Evolutionary conservation across 371 early-diverging fungal species (phyloP), one percentile per base, ranked within the genome.

Genomic region (Caulochytrium protostelioides): DNA sequence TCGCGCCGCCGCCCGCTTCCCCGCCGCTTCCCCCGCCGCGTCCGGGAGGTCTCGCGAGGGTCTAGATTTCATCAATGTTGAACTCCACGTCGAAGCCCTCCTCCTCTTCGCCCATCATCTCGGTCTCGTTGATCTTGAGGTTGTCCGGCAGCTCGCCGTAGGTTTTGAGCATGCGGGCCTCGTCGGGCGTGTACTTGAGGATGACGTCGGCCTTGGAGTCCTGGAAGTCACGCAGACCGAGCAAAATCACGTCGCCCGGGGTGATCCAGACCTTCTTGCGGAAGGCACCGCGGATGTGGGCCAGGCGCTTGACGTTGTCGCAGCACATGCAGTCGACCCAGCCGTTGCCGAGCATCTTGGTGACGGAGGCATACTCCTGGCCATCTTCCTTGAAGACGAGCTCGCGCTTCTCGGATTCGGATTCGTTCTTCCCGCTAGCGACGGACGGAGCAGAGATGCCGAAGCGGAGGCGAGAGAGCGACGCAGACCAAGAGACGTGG

Each of bases 61-160:
- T 37, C 52, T 55, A 68, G 55, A 82, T 74, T 52, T 79, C 80
- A 47, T 83, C 84, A 54, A 83, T 79, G 51, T 85, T 83, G 57
- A 85, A 84, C 55, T 85, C 85, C 52, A 86, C 74, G 49, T 79
- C 76, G 47, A 76, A 72, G 41, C 77, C 60, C 21, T 57, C 64
- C 5, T 48, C 46, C 21, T 52, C 61, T 14, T 47, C 52, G 17
- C 44, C 48, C 22, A 41, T 46, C 24, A 47, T 45, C 33, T 55
- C 60, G 30, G 42, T 52, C 47, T 64, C 57, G 38, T 61, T 59
- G 42, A 60, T 51, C 49, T 55, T 69, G 42, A 68, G 56, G 51
- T 65, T 77, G 44, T 95, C 97, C n/a, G 97, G 91, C 46, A 99
- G 67, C 62, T 97, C 87, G 37, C 92, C 92, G 43, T 83, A 80